Percentiles rank a stretch among this genome's conserved stretches.
phyloP scores from a whole-genome alignment of 148 eudicot genomes.

The Fagopyrum homotropicum region DNA sequence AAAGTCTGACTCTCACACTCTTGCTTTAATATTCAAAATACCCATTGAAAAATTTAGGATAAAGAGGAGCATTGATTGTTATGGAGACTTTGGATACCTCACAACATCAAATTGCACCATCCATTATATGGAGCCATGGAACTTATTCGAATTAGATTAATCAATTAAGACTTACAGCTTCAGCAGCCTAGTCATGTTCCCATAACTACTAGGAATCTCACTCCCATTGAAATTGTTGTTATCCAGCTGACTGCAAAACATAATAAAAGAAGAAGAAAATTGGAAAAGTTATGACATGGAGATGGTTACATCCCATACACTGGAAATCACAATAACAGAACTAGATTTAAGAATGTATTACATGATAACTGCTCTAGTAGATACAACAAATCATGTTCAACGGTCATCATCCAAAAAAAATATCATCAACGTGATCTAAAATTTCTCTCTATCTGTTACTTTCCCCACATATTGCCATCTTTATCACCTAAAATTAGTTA shows the following conservation, averaged over 20 bases:
- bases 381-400: neutral
- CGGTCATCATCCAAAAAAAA: neutral
- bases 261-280: neutral
- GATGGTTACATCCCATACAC: neutral
- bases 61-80: neutral
- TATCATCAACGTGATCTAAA: neutral
- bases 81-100: neutral
- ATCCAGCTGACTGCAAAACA: conserved; percentile 53
- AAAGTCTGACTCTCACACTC: neutral
- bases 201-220: conserved; percentile 47
- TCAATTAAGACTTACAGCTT: conserved; percentile 37
- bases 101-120: neutral
- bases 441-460: neutral
- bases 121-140: neutral
- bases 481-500: neutral
- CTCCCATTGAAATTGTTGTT: conserved; percentile 42
- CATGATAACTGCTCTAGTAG: neutral
- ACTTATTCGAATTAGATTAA: neutral
- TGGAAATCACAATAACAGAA: neutral
- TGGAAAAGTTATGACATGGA: neutral
- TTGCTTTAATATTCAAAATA: neutral
- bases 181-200: conserved; percentile 27
- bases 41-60: neutral
- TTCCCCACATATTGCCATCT: neutral
- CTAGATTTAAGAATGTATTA: neutral